Percentiles rank a stretch among this genome's conserved stretches.
phyloP scores from a whole-genome alignment of 169 alveolate species.

The Cryptosporidium muris region DNA sequence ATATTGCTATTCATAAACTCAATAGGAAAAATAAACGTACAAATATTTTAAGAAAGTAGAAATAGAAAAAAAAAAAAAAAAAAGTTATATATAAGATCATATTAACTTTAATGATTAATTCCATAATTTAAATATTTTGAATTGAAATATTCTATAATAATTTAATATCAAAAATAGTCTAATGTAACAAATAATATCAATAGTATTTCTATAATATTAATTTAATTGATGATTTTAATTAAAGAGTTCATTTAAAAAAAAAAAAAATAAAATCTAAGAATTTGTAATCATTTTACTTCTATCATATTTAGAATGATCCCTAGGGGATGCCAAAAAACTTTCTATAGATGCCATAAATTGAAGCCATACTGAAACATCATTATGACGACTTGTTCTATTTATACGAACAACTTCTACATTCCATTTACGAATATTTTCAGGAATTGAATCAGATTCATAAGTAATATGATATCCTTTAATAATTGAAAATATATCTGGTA shows the following conservation, averaged over 20 bases:
- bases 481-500: constrained; percentile 58
- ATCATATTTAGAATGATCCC: constrained; percentile 66
- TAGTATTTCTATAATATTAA: too few relatives aligned
- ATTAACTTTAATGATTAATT: not conserved
- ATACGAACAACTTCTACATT: constrained; percentile 68
- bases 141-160: too few relatives aligned
- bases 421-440: constrained; percentile 68
- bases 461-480: constrained; percentile 65
- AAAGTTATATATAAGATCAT: not conserved
- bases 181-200: too few relatives aligned
- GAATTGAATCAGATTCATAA: constrained; percentile 64
- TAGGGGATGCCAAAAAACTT: constrained; percentile 52
- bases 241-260: too few relatives aligned
- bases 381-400: constrained; percentile 68
- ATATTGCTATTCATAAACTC: constrained; percentile 50
- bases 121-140: not conserved
- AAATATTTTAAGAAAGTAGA: constrained; percentile 9
- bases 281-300: constrained; percentile 14
- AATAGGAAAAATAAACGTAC: constrained; percentile 50
- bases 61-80: not conserved
- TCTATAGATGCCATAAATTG: constrained; percentile 70
- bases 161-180: too few relatives aligned
- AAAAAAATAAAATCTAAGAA: not conserved
- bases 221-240: too few relatives aligned
- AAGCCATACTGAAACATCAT: constrained; percentile 66